Evolutionary conservation across 495 filamentous ascomycete species (phyloP), one percentile per base, ranked within the genome.

Genomic region (Trichoderma asperelloides): DNA sequence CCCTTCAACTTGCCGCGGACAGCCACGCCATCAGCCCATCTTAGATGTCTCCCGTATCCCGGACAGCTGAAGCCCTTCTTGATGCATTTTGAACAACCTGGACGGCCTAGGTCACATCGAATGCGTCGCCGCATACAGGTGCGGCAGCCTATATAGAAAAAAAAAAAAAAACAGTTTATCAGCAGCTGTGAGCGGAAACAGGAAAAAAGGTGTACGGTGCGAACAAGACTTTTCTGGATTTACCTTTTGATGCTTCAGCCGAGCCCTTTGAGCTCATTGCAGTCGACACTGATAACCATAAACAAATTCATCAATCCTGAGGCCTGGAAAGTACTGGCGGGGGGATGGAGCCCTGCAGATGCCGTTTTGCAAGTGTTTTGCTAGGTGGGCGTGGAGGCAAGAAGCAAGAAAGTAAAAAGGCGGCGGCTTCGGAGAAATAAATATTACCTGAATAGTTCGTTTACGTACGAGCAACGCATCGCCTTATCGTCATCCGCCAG

Each of bases 1-100:
- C 55, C 55, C 23, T 60, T 60, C 13, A 60, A 11, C 25, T 60
- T 60, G 23, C 55, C 55, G 12, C 55, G 55, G 25, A 60, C 55
- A 11, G 55, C 55, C 55, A 60, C 55, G 55, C 55, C 55, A 60
- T 60, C 55, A 60, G 55, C 55, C 55, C 55, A 60, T 18, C 55
- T 23, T 4, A 60, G 25, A 60, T 60, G 27, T 9, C 55, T 23
- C 55, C 55, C 55, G 9, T 60, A 60, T 27, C 55, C 55, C 2
- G 55, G 55, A 25, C 55, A 60, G 55, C 7, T 30, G 23, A 28
- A 21, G 25, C 55, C 55, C 55, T 60, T 60, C 23, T 60, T 60
- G 55, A 60, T 60, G 55, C 55, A 60, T 60, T 60, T 60, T 60
- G 55, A 28, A 60, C 55, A 60, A 18, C 25, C 55, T 11, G 55